Evolutionary conservation across 139 green algal species (phyloP), one percentile per base, ranked within the genome.

Genomic region (Haematococcus sp.): DNA sequence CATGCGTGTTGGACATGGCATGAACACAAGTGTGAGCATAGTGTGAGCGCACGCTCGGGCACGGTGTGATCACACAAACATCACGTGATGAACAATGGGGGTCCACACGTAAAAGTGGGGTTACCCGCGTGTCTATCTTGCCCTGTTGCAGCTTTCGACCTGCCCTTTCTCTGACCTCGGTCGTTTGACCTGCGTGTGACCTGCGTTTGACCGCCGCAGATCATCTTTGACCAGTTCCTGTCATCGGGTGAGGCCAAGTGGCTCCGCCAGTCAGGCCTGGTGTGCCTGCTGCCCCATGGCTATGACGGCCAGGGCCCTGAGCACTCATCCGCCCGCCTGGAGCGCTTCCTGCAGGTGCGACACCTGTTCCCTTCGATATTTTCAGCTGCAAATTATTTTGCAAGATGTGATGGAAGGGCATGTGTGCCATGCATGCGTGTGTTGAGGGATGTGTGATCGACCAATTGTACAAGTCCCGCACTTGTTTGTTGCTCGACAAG

Each of bases 281-380:
- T 91, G 34, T 84, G 96, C 49, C 83, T 98, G 79, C 87, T 99
- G 80, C 95, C 95, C 17, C 95, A 99, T 80, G 95, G 95, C 23
- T 99, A 99, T 81, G 95, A 99, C 70, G 95, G 95, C 23, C 95
- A 98, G 87, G 94, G 94, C 11, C 95, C 95, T 3, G 95, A 99
- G 85, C 95, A 99, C 91, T 91, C 77, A 54, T 89, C 68, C 49
- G 91, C 80, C 1, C 85, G 95, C 60, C 80, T 98, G 74, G 95
- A 99, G 86, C 87, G 95, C 44, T 99, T 97, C 84, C 84, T 98
- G 84, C 88, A 93, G 85, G 66, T 43, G 27, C 60, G 66, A n/a
- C n/a, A 15, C n/a, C 15, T 64, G 56, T 76, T 30, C 55, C 32
- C 59, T 71, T 43, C 13, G 15, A 52, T 64, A 32, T 7, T 25